phyloP scores from a whole-genome alignment of 371 early-diverging fungal species.

The Rhizopus delemar region DNA sequence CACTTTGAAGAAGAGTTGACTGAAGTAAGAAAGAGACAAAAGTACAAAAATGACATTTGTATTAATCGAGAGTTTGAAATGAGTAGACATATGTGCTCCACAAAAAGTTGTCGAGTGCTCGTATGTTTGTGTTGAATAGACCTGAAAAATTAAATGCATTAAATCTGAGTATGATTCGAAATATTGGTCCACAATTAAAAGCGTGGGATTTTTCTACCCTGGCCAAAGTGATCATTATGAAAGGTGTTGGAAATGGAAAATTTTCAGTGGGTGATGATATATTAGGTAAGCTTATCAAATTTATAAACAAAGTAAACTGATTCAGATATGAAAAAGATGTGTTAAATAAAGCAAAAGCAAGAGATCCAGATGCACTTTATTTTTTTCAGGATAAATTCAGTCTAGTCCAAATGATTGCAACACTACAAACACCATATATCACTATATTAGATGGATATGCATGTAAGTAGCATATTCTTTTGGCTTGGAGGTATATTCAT shows the following conservation, averaged over 20 bases:
- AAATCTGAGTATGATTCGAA: conserved; percentile 84
- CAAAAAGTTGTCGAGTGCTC: conserved; percentile 49
- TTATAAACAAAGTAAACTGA: conserved; percentile 6
- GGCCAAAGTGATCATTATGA: conserved; percentile 86
- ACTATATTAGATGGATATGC: conserved; percentile 90
- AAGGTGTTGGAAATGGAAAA: conserved; percentile 71
- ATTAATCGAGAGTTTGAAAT: background rate
- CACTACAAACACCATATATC: conserved; percentile 85
- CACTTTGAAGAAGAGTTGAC: conserved; percentile 23
- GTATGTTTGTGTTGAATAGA: conserved; percentile 84
- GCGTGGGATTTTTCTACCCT: conserved; percentile 88
- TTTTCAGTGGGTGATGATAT: conserved; percentile 98
- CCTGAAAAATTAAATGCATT: conserved; percentile 89
- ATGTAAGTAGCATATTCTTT: conserved; percentile 42
- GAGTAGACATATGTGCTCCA: conserved; percentile 62
- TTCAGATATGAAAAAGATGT: conserved; percentile 23
- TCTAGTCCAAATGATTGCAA: conserved; percentile 88
- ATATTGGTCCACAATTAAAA: conserved; percentile 83
- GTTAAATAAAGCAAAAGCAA: conserved; percentile 34
- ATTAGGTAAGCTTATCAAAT: conserved; percentile 45
- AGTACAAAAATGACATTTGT: background rate
- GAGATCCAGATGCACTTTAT: conserved; percentile 64
- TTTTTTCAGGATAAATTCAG: conserved; percentile 92
- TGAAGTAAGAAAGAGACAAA: conserved; percentile 9
- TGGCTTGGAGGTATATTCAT: background rate